Percentiles rank a stretch among this genome's conserved stretches.
phyloP scores from a whole-genome alignment of 164 flowering plant species.

The Protea cynaroides region DNA sequence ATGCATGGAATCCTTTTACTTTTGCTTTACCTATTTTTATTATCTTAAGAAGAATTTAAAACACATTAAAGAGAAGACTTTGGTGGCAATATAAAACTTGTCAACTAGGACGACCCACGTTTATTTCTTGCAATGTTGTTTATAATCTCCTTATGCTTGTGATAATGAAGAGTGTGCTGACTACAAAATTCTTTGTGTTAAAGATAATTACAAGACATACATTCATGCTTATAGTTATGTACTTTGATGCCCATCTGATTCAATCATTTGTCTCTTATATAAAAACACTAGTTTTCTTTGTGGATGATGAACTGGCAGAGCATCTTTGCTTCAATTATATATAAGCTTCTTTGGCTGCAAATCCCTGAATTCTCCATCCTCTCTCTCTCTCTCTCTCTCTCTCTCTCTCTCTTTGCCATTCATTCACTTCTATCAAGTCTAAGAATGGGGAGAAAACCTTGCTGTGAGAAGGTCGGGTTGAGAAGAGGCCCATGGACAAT shows the following conservation, averaged over 20 bases:
- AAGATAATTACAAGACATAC: not conserved
- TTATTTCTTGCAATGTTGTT: slow-evolving; percentile 9
- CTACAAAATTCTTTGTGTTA: slow-evolving; percentile 10
- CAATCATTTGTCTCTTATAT: slow-evolving; percentile 36
- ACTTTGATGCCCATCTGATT: slow-evolving; percentile 13
- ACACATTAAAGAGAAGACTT: slow-evolving; percentile 21
- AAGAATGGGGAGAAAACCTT: slow-evolving; percentile 75
- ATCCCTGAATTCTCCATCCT: slow-evolving; percentile 13
- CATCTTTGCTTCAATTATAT: slow-evolving; percentile 39
- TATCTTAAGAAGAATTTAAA: not conserved
- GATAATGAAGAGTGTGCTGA: slow-evolving; percentile 13
- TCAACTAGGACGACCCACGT: slow-evolving; percentile 30
- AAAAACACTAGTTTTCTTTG: slow-evolving; percentile 20
- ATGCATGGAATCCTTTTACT: slow-evolving; percentile 29
- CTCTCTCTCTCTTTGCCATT: not conserved
- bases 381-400: slow-evolving; percentile 4
- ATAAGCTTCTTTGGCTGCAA: slow-evolving; percentile 19
- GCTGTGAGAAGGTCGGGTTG: slow-evolving; percentile 72
- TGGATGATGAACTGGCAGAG: slow-evolving; percentile 51
- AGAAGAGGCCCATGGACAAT: slow-evolving; percentile 80
- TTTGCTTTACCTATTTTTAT: too few relatives aligned
- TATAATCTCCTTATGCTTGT: not conserved
- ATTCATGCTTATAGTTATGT: slow-evolving; percentile 4
- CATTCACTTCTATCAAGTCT: too few relatives aligned
- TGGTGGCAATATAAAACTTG: slow-evolving; percentile 16